Conservation (phyloP, 176 grass and related monocot species). For the Guadua angustifolia region DNA sequence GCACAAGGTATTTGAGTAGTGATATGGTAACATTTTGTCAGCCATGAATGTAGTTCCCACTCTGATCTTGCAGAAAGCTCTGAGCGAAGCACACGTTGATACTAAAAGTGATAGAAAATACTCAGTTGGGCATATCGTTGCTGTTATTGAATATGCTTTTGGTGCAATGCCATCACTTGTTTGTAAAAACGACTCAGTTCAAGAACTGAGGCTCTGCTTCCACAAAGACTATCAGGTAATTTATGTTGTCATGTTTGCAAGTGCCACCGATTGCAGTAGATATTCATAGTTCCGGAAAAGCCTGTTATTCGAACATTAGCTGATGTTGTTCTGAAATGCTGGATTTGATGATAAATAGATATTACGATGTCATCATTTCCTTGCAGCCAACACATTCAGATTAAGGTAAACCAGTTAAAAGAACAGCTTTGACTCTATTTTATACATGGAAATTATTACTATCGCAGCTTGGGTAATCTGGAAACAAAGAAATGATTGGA, state of each 20-base stretch:
- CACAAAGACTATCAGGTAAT: slow-evolving; percentile 61
- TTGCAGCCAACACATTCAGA: neutral
- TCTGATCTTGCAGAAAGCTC: slow-evolving; percentile 40
- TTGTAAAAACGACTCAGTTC: slow-evolving; percentile 52
- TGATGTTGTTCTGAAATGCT: neutral
- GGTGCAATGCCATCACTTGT: slow-evolving; percentile 54
- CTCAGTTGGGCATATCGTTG: slow-evolving; percentile 33
- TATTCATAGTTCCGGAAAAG: neutral
- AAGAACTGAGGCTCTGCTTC: slow-evolving; percentile 65
- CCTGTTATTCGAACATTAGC: neutral
- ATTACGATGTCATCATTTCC: neutral
- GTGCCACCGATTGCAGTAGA: neutral
- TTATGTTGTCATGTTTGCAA: neutral
- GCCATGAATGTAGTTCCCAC: neutral
- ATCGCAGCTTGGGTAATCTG: no score
- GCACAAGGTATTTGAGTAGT: neutral
- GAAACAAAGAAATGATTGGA: no score
- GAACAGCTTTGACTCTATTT: no score
- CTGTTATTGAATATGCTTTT: slow-evolving; percentile 50
- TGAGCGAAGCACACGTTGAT: slow-evolving; percentile 39
- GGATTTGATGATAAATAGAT: neutral
- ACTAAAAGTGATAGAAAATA: slow-evolving; percentile 32
- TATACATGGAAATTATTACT: no score
- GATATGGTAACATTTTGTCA: neutral
- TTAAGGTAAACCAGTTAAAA: neutral